Conservation (phyloP, 371 early-diverging fungal genomes). For the Funneliformis caledonium region DNA sequence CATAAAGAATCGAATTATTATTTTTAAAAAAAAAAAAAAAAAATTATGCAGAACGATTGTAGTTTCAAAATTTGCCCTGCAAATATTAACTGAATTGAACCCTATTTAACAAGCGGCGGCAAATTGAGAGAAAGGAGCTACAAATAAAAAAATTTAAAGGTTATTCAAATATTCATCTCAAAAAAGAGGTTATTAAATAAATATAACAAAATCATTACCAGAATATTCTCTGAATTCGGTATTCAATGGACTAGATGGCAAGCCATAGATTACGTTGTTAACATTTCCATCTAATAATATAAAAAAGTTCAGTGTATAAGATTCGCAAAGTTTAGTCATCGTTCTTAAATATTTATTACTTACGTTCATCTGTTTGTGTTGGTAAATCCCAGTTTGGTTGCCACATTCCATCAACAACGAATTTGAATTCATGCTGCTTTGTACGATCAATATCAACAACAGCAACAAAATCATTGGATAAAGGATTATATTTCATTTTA, state of each 20-base stretch:
- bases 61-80: no score
- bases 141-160: background rate
- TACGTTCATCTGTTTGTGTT: slow-evolving; percentile 33
- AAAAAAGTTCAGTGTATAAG: background rate
- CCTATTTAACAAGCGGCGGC: background rate
- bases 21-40: no score
- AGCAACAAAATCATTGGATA: slow-evolving; percentile 17
- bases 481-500: slow-evolving; percentile 25
- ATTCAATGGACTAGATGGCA: slow-evolving; percentile 2
- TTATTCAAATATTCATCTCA: background rate
- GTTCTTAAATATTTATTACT: background rate
- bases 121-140: background rate
- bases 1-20: no score
- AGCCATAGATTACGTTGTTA: slow-evolving; percentile 28
- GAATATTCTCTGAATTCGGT: slow-evolving; percentile 31
- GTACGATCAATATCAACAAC: slow-evolving; percentile 8
- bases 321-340: background rate
- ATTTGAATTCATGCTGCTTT: slow-evolving; percentile 35
- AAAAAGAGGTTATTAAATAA: background rate
- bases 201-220: background rate
- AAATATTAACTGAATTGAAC: no score
- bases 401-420: slow-evolving; percentile 28
- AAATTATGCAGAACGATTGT: no score
- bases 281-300: slow-evolving; percentile 22
- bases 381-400: slow-evolving; percentile 9